Evolutionary conservation across 2,329 filamentous ascomycete genomes (phyloP), one percentile per base, ranked within the genome.

Genomic region (Penicillium griseofulvum): DNA sequence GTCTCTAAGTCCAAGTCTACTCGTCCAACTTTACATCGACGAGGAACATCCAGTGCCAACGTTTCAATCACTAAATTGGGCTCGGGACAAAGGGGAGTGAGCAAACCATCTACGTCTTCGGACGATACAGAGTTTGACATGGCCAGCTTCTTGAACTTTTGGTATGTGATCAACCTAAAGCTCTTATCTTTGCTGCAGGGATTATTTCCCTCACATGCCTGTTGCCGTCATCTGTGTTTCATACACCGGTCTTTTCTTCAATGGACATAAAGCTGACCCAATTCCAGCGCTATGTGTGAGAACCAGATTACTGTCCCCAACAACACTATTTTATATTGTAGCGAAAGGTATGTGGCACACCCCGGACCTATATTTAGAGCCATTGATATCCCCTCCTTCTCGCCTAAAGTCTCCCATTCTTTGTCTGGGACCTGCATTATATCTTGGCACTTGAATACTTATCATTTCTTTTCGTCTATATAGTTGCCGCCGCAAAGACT

Each of bases 251-350:
- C 54, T 51, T 59, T 62, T 45, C 55, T 60, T 61, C 33, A 52
- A 57, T 31, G 26, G 16, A 66, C 65, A 61, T 56, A 55, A 33
- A 60, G 61, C 67, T 71, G 61, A 73, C 64, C 41, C 54, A 58
- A 51, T 42, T 54, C 59, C 66, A 87, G 84, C 72, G 81, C 84
- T 59, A 85, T 81, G 66, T 87, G 84, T 71, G 84, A 87, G 70
- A 85, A 80, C 69, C 84, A 87, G 73, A 87, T 87, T 64, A 80
- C 83, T 50, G 79, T 81, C 31, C 84, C 84, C 16, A 80, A 81
- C 68, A 82, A 83, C 66, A 78, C 78, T 16, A 77, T 85, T 38
- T 75, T 87, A 42, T 87, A 87, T 69, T 87, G 84, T 74, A 86
- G 83, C 49, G 83, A 86, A 76, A 80, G 80, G 83, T 86, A 78